Base-by-base conservation (phyloP, 495 filamentous ascomycete genomes). In the Echria macrotheca region DNA sequence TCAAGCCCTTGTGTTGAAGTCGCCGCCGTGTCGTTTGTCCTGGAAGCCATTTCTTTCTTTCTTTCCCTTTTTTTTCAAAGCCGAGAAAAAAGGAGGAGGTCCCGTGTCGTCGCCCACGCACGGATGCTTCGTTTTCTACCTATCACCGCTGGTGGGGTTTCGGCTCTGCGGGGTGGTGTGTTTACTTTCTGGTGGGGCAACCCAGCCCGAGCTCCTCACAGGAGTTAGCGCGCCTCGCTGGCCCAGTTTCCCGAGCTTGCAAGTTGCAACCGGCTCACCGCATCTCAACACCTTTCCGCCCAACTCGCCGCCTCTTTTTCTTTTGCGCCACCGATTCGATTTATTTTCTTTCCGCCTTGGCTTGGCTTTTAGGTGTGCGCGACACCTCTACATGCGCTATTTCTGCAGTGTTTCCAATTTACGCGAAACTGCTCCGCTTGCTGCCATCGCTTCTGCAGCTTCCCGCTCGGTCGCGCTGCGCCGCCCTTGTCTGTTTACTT, bases 391-490 rank as follows among this genome's bases (percentile, higher is more conserved):
- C n/a, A n/a, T n/a, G n/a, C n/a, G n/a, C n/a, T n/a, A n/a, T n/a
- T n/a, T n/a, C n/a, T n/a, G n/a, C n/a, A n/a, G n/a, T n/a, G n/a
- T n/a, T n/a, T n/a, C n/a, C n/a, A n/a, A n/a, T n/a, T n/a, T n/a
- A n/a, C n/a, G n/a, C n/a, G n/a, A n/a, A n/a, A 31, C 28, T 6
- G 28, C 12, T 31, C 28, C 28, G 28, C 7, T 6, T 31, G 28
- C 28, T 12, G 12, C 12, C 28, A 31, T 6, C 12, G 7, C 28
- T 5, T 35, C 53, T 56, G 54, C 54, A 52, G 24, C 31, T 19
- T 45, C 32, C 54, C 54, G 54, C 25, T 23, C 40, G 40, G 46
- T 23, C 35, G 53, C 44, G 39, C 38, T 28, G 44, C 44, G 17
- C 28, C 28, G 17, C 23, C 26, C 51, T 24, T 47, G 8, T 46